Evolutionary conservation across 2,329 filamentous ascomycete genomes (phyloP).

Genomic region (Colletotrichum sp.): DNA sequence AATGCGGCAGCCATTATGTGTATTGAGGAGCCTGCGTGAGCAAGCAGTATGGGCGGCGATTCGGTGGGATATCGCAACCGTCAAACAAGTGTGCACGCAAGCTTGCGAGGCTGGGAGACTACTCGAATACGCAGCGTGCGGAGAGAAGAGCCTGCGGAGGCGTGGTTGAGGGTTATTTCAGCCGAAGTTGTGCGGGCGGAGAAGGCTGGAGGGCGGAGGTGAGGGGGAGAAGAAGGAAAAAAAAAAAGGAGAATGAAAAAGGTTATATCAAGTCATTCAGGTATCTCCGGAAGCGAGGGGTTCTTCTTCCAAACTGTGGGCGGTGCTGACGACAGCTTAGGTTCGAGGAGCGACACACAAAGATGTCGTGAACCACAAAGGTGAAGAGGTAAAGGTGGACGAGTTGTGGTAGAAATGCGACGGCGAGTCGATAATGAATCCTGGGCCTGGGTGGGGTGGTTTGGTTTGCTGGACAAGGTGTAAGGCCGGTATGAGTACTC

Average conservation of each 20-base stretch:
- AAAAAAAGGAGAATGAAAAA: background rate
- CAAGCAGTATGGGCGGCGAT: conserved; percentile 2
- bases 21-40: background rate
- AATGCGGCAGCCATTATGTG: conserved; percentile 52
- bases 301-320: background rate
- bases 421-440: conserved; percentile 17
- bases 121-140: background rate
- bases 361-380: conserved; percentile 5
- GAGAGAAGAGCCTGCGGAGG: background rate
- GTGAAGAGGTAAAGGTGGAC: conserved; percentile 18
- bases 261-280: conserved; percentile 19
- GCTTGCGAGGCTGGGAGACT: conserved; percentile 1
- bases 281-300: background rate
- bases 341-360: background rate
- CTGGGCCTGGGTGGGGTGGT: conserved; percentile 13
- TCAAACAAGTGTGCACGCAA: background rate
- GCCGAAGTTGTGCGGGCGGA: background rate
- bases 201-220: background rate
- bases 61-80: conserved; percentile 21
- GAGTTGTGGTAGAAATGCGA: conserved; percentile 20
- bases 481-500: conserved; percentile 11
- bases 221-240: background rate
- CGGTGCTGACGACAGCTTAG: background rate
- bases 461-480: conserved; percentile 10
- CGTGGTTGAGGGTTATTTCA: background rate